Conservation (phyloP, 495 filamentous ascomycete species). For the Penicillium bialowiezense region DNA sequence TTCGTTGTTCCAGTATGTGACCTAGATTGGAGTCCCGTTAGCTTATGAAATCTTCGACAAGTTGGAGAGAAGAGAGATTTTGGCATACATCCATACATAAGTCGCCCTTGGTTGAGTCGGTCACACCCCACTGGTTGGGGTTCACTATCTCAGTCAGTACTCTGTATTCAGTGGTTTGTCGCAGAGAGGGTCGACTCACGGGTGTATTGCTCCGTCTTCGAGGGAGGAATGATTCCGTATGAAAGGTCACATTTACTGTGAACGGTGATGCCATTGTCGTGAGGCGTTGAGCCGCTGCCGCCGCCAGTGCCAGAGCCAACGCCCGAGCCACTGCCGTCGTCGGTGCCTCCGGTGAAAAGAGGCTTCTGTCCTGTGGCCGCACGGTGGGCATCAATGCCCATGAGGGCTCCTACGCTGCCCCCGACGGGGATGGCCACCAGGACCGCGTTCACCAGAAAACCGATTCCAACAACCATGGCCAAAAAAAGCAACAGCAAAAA, state of each 20-base stretch:
- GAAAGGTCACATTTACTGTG: slow-evolving; percentile 21
- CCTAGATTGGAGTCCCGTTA: slow-evolving; percentile 11
- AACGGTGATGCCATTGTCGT: slow-evolving; percentile 2
- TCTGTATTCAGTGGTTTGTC: neutral
- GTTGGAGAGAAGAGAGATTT: neutral
- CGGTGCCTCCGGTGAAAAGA: slow-evolving; percentile 19
- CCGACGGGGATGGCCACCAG: slow-evolving; percentile 40
- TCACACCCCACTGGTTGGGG: slow-evolving; percentile 34
- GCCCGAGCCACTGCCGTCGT: neutral
- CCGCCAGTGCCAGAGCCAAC: neutral
- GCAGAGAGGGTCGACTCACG: slow-evolving; percentile 15
- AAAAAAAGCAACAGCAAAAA: neutral
- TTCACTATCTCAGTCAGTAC: slow-evolving; percentile 23
- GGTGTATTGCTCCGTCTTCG: slow-evolving; percentile 20
- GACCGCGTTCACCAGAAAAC: slow-evolving; percentile 34
- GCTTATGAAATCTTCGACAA: too few relatives aligned
- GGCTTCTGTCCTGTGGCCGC: slow-evolving; percentile 24
- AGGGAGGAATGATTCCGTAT: slow-evolving; percentile 23
- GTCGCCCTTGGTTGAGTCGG: neutral
- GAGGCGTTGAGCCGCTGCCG: slow-evolving; percentile 3
- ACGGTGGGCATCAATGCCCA: slow-evolving; percentile 39
- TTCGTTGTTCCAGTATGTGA: slow-evolving; percentile 33
- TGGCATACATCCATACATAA: slow-evolving; percentile 35
- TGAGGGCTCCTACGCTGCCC: slow-evolving; percentile 31
- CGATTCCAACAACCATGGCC: slow-evolving; percentile 13